Percentiles rank a stretch among this genome's conserved stretches.
Evolutionary conservation across 1,284 basidiomycete genomes (phyloP).

Genomic region (Earliella scabrosa): DNA sequence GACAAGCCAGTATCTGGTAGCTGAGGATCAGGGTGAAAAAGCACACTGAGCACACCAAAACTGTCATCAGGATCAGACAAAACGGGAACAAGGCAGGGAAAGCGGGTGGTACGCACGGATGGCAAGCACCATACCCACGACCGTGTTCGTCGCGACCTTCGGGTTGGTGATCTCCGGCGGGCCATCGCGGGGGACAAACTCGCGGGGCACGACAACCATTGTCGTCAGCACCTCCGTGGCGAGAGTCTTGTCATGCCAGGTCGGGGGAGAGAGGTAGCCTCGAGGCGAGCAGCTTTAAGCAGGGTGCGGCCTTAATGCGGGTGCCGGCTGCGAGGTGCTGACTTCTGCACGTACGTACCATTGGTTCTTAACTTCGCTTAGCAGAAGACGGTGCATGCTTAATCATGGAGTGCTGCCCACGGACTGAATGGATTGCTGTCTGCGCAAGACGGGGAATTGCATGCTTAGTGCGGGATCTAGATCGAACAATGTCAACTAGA

Average conservation of each 20-base stretch:
- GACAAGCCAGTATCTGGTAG: slow-evolving; percentile 32
- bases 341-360: background rate
- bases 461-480: too few relatives aligned
- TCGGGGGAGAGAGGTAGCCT: background rate
- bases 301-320: slow-evolving; percentile 21
- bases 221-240: background rate
- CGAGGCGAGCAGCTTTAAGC: background rate
- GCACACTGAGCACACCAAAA: slow-evolving; percentile 20
- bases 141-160: slow-evolving; percentile 26
- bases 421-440: background rate
- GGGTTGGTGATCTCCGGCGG: slow-evolving; percentile 18
- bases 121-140: slow-evolving; percentile 33
- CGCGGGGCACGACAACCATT: slow-evolving; percentile 24
- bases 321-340: background rate
- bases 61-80: background rate
- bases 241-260: slow-evolving; percentile 1
- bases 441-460: too few relatives aligned
- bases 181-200: background rate
- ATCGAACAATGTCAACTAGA: too few relatives aligned
- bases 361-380: background rate
- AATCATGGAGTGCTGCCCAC: background rate
- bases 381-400: background rate
- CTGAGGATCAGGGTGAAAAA: slow-evolving; percentile 32
- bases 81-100: background rate
- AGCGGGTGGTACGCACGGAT: slow-evolving; percentile 26